Base-by-base conservation (phyloP, 192 early-diverging fungal genomes). In the Glomus cerebriforme region DNA sequence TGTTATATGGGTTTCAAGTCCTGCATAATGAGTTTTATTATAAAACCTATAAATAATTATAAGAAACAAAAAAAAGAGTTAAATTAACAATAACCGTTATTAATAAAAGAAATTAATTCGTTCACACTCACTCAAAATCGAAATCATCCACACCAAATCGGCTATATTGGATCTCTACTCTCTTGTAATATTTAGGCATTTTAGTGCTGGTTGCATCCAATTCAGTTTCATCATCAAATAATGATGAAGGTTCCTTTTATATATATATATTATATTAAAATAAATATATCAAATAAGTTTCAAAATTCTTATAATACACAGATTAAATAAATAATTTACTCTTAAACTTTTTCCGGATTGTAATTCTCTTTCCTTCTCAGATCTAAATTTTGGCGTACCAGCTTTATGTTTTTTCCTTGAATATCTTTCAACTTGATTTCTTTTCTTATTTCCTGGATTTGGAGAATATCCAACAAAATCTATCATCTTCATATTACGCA, bases 121-220 rank as follows among this genome's bases (percentile, higher is more conserved):
- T 27, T 35, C 1, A 31, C 1, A 34, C 82, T 83, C 83, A 86
- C 84, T 92, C 96, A 89, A 99, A 99, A 82, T 99, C 98, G 87
- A 98, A 99, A 86, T 99, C 98, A 74, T 99, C 97, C 9, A 99
- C 92, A 17, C 98, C 98, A 81, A 99, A 99, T 75, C 92, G 89
- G 82, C 92, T 94, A 84, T 96, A 96, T 71, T 94, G 91, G 81
- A 96, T 96, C 73, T 96, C 94, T 24, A 96, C 92, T 15, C 85
- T 87, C 19, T 88, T 86, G 81, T 96, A 95, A 73, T 88, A 86
- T 37, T 89, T 89, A 32, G 95, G 93, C 82, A 93, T 86, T 15
- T 77, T 81, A 12, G 84, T 77, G 0, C 84, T 84, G 1, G 81
- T 73, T 0, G 87, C 83, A 63, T 87, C 85, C 0, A 78, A 74